Evolutionary conservation across 2,329 filamentous ascomycete species (phyloP).

Genomic region (Coleophoma crateriformis): DNA sequence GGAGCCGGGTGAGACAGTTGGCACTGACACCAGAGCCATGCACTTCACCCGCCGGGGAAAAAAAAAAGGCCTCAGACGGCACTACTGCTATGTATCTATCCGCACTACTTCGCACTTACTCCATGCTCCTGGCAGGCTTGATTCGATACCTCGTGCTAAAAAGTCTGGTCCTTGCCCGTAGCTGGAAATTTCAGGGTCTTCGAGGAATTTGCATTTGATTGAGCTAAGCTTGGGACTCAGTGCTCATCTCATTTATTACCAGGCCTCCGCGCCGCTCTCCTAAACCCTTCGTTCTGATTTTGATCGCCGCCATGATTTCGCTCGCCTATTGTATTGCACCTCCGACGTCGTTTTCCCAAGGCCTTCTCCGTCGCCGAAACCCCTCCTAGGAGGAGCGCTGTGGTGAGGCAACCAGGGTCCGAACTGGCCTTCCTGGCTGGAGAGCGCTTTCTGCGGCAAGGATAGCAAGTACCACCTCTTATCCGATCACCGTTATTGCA

Average conservation of each 20-base stretch:
- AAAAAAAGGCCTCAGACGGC: too few relatives aligned
- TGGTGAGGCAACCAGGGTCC: too few relatives aligned
- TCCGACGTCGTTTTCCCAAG: not conserved
- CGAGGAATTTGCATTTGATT: not conserved
- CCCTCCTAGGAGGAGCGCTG: too few relatives aligned
- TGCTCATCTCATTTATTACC: not conserved
- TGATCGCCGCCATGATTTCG: too few relatives aligned
- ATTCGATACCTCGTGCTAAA: not conserved
- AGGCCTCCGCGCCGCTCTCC: not conserved
- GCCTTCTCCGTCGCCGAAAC: too few relatives aligned
- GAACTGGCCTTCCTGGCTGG: too few relatives aligned
- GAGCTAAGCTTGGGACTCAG: not conserved
- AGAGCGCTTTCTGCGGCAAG: slow-evolving; percentile 5
- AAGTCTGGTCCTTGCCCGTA: not conserved
- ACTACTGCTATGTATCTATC: too few relatives aligned
- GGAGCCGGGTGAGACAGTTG: not conserved
- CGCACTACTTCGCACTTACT: not conserved
- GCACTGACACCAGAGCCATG: not conserved
- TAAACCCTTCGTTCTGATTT: too few relatives aligned
- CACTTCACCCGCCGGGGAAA: too few relatives aligned
- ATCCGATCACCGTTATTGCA: slow-evolving; percentile 12
- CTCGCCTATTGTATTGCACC: too few relatives aligned
- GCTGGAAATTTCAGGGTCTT: not conserved
- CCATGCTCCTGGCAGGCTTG: not conserved
- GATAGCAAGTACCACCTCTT: slow-evolving; percentile 20